Conservation (phyloP, 2,329 filamentous ascomycete genomes). For the Thielaviopsis musarum region DNA sequence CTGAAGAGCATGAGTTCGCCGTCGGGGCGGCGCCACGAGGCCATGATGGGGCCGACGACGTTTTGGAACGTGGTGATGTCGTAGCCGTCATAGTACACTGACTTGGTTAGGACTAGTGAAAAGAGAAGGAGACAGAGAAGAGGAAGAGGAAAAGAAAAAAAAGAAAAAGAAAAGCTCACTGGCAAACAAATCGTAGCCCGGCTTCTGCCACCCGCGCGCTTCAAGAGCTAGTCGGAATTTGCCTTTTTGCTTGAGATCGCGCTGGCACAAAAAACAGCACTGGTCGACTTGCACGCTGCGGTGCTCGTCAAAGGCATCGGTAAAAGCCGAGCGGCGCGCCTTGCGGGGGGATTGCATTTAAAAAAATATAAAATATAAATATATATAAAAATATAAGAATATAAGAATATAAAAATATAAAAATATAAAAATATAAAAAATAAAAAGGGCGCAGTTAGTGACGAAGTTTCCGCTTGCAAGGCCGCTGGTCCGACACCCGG, state of each 20-base stretch:
- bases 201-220: neutral
- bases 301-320: conserved; percentile 10
- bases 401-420: too few species aligned
- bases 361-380: too few species aligned
- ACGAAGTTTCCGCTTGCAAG: neutral
- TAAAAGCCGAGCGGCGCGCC: conserved; percentile 3
- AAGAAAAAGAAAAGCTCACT: neutral
- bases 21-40: conserved; percentile 7
- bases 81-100: conserved; percentile 10
- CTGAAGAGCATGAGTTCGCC: conserved; percentile 7
- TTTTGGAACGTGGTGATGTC: conserved; percentile 10
- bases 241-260: conserved; percentile 4
- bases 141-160: neutral
- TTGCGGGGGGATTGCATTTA: neutral
- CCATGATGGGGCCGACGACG: conserved; percentile 3
- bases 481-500: neutral
- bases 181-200: conserved; percentile 2
- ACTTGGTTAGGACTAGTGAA: neutral
- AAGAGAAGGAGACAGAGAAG: too few species aligned
- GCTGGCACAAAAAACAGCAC: conserved; percentile 10
- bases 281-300: conserved; percentile 11
- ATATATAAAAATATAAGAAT: too few species aligned
- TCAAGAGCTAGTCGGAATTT: conserved; percentile 9
- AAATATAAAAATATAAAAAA: neutral
- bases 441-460: neutral